These are phyloP conservation scores for Penicillium pancosmium DNA, from an alignment of 495 filamentous ascomycete species.

Conservation along the genomic window DNA sequence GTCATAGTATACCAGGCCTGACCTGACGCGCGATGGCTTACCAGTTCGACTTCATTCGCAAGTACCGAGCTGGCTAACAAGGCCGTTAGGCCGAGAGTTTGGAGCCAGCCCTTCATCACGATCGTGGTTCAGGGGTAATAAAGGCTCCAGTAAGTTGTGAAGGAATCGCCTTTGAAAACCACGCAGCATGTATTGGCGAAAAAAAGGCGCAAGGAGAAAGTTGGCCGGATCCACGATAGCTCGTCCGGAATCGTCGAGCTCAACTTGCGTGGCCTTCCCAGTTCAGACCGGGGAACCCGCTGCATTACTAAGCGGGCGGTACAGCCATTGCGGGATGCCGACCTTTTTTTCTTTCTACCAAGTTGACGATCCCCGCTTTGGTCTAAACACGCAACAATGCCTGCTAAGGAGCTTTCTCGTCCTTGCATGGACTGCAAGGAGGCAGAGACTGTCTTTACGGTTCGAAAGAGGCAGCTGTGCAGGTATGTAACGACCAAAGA, in stretches of 20 bases:
- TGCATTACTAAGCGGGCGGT: constrained; percentile 36
- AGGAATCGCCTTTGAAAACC: constrained; percentile 10
- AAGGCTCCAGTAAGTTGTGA: constrained; percentile 30
- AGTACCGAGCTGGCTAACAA: constrained; percentile 55
- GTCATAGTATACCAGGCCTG: not conserved
- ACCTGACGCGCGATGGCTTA: constrained; percentile 35
- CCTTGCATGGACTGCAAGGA: constrained; percentile 48
- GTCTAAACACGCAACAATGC: constrained; percentile 30
- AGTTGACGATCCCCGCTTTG: not conserved
- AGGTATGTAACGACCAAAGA: constrained; percentile 33
- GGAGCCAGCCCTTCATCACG: constrained; percentile 59
- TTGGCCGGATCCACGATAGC: constrained; percentile 12
- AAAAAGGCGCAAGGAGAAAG: constrained; percentile 1
- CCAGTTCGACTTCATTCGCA: constrained; percentile 65
- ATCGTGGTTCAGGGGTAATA: constrained; percentile 30
- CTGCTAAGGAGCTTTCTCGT: constrained; percentile 36
- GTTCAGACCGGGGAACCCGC: constrained; percentile 37
- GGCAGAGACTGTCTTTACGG: constrained; percentile 37
- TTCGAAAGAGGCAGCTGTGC: constrained; percentile 51
- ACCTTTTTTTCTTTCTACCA: constrained; percentile 17
- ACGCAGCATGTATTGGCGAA: constrained; percentile 22
- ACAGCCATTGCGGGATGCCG: constrained; percentile 17
- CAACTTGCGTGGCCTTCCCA: constrained; percentile 26
- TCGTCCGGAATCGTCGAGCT: constrained; percentile 29
- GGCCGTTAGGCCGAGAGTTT: constrained; percentile 51